Conservation (phyloP, 768 basidiomycete species). For the Pulveroboletus sp. region DNA sequence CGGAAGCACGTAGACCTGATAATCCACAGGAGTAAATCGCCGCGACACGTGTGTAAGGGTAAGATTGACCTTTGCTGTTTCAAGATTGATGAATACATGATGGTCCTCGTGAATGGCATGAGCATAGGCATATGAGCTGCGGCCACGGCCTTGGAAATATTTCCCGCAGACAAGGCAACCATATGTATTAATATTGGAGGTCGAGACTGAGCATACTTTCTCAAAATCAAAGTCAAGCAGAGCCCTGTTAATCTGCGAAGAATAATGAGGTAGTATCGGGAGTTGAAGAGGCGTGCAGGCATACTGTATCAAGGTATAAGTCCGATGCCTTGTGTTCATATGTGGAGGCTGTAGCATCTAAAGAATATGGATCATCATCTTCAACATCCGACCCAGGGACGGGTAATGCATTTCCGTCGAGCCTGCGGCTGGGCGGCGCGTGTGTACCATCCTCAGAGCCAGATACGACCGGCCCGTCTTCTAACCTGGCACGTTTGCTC, state of each 20-base stretch:
- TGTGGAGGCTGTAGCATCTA: conserved; percentile 22
- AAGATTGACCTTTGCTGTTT: conserved; percentile 72
- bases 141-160: conserved; percentile 97
- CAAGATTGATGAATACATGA: conserved; percentile 96
- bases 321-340: conserved; percentile 59
- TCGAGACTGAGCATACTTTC: conserved; percentile 95
- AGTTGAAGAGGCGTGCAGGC: conserved; percentile 29
- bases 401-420: conserved; percentile 30
- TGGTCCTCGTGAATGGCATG: conserved; percentile 98
- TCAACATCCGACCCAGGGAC: conserved; percentile 20
- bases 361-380: conserved; percentile 28
- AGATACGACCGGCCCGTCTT: conserved; percentile 4
- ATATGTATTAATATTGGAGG: conserved; percentile 96
- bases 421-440: conserved; percentile 13
- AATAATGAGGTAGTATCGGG: conserved; percentile 17
- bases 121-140: conserved; percentile 90
- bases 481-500: conserved; percentile 28
- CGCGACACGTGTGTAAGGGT: conserved; percentile 15
- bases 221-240: conserved; percentile 98
- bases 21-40: conserved; percentile 13
- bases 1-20: conserved; percentile 92
- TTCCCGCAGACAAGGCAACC: conserved; percentile 98
- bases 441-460: conserved; percentile 28
- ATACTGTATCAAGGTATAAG: conserved; percentile 91
- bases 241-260: conserved; percentile 78